These are phyloP conservation scores for Allomyces arbusculus DNA, from an alignment of 192 early-diverging fungal genomes.

Conservation along the genomic window DNA sequence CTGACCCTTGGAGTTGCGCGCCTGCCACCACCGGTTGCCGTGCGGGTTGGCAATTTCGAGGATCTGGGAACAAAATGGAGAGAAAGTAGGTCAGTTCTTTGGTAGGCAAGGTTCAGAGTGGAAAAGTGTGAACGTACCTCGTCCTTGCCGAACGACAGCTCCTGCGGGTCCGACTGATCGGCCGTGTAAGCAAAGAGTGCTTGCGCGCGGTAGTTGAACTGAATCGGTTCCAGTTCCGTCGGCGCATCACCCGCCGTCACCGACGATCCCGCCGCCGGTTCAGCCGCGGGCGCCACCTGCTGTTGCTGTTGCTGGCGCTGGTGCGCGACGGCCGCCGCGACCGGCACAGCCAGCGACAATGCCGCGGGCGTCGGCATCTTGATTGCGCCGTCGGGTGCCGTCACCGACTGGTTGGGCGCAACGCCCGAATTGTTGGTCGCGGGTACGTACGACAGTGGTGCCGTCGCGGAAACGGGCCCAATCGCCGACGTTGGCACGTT, in stretches of 20 bases:
- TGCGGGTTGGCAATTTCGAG: background rate
- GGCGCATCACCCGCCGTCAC: background rate
- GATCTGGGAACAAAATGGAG: too few species aligned
- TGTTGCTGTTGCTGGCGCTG: slow-evolving; percentile 1
- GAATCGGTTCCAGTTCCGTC: background rate
- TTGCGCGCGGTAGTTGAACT: background rate
- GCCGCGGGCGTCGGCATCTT: background rate
- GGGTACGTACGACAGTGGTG: background rate
- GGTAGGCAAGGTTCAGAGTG: too few species aligned
- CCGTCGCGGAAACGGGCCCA: background rate
- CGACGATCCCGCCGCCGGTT: background rate
- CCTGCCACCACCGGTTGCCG: slow-evolving; percentile 5
- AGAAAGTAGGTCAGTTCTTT: too few species aligned
- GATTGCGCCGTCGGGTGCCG: too few species aligned
- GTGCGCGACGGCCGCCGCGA: background rate
- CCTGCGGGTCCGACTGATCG: slow-evolving; percentile 1
- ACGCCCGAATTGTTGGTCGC: background rate
- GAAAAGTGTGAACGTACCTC: background rate
- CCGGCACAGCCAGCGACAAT: background rate
- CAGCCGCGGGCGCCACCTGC: background rate
- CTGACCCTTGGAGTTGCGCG: background rate
- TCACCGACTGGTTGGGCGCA: too few species aligned
- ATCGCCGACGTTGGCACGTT: background rate
- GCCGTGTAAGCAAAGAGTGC: background rate
- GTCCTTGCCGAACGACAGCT: slow-evolving; percentile 1